Evolutionary conservation across 352 stramenopile species (phyloP).

Genomic region (Phytophthora foliorum): DNA sequence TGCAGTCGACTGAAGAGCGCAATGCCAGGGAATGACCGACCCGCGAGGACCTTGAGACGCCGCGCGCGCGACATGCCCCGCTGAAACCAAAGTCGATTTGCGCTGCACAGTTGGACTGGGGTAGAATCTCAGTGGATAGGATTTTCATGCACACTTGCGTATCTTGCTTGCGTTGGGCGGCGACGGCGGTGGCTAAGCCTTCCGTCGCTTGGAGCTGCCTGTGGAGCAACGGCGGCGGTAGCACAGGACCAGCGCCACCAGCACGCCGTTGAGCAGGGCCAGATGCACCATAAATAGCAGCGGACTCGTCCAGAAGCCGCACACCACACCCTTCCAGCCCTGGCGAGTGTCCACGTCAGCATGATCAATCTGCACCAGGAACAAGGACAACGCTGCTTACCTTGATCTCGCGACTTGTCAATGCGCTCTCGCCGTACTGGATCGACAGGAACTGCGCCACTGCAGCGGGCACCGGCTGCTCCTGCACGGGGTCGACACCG

Average conservation of each 20-base stretch:
- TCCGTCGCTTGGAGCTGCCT: constrained; percentile 52
- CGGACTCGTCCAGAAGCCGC: constrained; percentile 79
- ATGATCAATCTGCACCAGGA: not conserved
- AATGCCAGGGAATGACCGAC: constrained; percentile 5
- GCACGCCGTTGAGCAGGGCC: constrained; percentile 44
- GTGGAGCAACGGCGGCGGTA: constrained; percentile 47
- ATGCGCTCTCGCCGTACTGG: constrained; percentile 67
- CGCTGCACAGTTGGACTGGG: constrained; percentile 13
- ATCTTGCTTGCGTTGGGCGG: not conserved
- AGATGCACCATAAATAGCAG: constrained; percentile 71
- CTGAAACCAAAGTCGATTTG: constrained; percentile 22
- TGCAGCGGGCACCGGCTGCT: constrained; percentile 62
- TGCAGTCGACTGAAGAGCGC: constrained; percentile 5
- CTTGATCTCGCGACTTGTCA: constrained; percentile 81
- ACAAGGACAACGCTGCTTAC: constrained; percentile 34
- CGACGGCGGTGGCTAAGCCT: constrained; percentile 38
- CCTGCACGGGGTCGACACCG: constrained; percentile 51
- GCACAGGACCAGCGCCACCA: constrained; percentile 48
- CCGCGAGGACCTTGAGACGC: constrained; percentile 14
- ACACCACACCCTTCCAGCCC: constrained; percentile 85
- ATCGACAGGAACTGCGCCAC: constrained; percentile 74
- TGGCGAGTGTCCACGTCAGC: constrained; percentile 26
- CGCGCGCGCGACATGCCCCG: constrained; percentile 23
- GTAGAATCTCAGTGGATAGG: too few species aligned
- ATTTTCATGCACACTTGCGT: not conserved